These are phyloP conservation scores for Populus hybrid DNA, from an alignment of 441 rosid species.

Conservation along the genomic window DNA sequence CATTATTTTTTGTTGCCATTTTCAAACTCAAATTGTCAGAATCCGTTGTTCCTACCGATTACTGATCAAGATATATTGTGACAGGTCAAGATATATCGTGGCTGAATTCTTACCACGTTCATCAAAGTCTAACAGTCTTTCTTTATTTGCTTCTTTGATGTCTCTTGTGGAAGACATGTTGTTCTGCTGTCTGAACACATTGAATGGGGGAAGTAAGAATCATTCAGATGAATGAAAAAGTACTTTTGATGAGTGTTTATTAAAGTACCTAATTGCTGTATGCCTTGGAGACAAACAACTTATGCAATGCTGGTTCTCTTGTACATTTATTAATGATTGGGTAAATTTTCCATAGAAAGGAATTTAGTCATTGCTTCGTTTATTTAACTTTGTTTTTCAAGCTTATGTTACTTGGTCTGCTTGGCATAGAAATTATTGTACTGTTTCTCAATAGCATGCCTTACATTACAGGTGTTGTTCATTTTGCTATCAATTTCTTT, in stretches of 20 bases:
- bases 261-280: background rate
- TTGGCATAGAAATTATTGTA: background rate
- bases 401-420: background rate
- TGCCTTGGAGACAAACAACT: background rate
- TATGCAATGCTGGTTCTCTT: background rate
- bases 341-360: background rate
- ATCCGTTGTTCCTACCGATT: background rate
- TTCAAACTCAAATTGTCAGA: background rate
- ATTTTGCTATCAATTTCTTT: background rate
- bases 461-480: background rate
- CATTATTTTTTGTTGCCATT: background rate
- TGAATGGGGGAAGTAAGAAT: background rate
- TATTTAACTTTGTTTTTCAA: background rate
- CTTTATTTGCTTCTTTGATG: background rate
- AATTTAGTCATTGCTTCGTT: background rate
- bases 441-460: background rate
- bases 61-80: background rate
- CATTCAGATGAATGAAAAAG: background rate
- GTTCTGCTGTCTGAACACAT: background rate
- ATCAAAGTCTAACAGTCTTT: background rate
- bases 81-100: background rate
- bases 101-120: background rate
- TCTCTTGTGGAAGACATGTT: background rate
- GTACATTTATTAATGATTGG: background rate
- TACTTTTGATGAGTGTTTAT: background rate